These are phyloP conservation scores for Lizanozyma gosingica DNA, from an alignment of 1,139 yeast genomes.

Conservation along the genomic window DNA sequence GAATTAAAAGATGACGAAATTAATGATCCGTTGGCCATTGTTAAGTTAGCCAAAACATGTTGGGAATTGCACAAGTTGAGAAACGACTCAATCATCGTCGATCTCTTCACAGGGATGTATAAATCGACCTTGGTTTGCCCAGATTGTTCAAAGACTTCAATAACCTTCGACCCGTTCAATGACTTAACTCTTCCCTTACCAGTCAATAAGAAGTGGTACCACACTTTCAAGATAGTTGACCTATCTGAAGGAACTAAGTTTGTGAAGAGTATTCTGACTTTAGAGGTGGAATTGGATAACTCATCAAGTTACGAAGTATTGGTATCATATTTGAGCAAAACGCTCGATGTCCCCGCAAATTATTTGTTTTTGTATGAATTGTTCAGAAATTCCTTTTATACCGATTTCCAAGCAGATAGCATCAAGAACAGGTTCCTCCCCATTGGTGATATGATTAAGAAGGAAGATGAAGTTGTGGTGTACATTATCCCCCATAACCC, in stretches of 20 bases:
- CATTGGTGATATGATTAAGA: conserved; percentile 58
- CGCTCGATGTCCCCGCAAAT: conserved; percentile 33
- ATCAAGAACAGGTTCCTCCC: conserved; percentile 57
- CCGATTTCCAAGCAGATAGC: conserved; percentile 55
- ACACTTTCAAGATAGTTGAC: conserved; percentile 55
- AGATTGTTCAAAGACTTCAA: conserved; percentile 66
- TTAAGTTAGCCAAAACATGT: conserved; percentile 58
- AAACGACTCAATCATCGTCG: conserved; percentile 79
- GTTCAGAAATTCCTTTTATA: conserved; percentile 61
- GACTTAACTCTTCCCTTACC: conserved; percentile 90
- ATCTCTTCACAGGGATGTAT: conserved; percentile 83
- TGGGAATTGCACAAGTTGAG: conserved; percentile 77
- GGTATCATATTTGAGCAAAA: conserved; percentile 48
- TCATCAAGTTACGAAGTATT: conserved; percentile 60
- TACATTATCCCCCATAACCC: conserved; percentile 53
- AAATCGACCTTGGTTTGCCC: conserved; percentile 89
- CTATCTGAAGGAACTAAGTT: conserved; percentile 35
- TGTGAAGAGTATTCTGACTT: conserved; percentile 17
- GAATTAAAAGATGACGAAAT: conserved; percentile 60
- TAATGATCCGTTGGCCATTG: conserved; percentile 45
- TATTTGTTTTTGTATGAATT: conserved; percentile 61
- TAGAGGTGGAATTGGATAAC: conserved; percentile 68
- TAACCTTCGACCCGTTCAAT: conserved; percentile 91
- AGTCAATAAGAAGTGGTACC: conserved; percentile 64
- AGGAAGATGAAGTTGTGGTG: conserved; percentile 56